Evolutionary conservation across 768 basidiomycete species (phyloP).

Genomic region (Suillus lakei): DNA sequence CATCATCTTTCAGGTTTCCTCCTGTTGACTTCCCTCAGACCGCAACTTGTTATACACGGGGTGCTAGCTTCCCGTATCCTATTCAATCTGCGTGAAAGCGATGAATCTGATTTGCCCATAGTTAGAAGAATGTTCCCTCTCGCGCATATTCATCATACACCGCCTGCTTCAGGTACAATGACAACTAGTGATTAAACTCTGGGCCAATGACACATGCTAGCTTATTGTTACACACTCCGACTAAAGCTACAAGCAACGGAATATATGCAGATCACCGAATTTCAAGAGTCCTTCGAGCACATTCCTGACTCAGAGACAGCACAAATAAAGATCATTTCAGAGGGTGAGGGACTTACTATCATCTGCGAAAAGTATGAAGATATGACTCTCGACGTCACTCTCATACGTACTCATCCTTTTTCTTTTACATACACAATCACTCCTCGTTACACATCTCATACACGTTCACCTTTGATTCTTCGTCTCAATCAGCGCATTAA

Average conservation of each 20-base stretch:
- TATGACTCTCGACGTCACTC: too few relatives aligned
- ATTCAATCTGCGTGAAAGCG: constrained; percentile 4
- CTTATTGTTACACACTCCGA: background rate
- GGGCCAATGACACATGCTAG: background rate
- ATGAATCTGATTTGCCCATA: background rate
- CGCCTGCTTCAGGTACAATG: background rate
- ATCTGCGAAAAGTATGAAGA: too few relatives aligned
- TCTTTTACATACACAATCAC: too few relatives aligned
- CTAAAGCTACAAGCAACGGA: background rate
- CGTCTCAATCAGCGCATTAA: too few relatives aligned
- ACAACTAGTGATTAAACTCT: background rate
- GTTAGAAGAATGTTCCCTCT: background rate
- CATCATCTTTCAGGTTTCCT: background rate
- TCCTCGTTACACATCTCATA: too few relatives aligned
- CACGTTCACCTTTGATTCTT: too few relatives aligned
- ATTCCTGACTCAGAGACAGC: constrained; percentile 38
- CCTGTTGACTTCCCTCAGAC: background rate
- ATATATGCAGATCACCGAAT: constrained; percentile 34
- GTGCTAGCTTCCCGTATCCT: constrained; percentile 6
- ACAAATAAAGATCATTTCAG: background rate
- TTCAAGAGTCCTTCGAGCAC: constrained; percentile 41
- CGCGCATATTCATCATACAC: background rate
- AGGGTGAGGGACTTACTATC: constrained; percentile 46
- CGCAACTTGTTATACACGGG: constrained; percentile 1
- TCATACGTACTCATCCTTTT: too few relatives aligned